Percentiles rank a stretch among this genome's conserved stretches.
phyloP scores from a whole-genome alignment of 129 eudicot species.

The Centrapalus pauciflorus region DNA sequence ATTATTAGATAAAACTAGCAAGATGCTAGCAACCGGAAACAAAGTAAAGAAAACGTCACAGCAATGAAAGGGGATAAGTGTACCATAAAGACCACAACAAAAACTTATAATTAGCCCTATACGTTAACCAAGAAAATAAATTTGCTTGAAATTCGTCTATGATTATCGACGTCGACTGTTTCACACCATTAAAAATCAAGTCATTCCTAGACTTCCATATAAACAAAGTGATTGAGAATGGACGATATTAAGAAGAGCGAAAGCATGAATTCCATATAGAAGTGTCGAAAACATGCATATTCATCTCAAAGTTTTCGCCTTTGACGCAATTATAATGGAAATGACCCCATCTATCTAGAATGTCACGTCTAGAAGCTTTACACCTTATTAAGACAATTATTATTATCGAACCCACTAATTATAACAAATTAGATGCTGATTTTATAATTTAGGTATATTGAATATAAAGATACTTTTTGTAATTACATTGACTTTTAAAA shows the following conservation, averaged over 20 bases:
- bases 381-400: background rate
- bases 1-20: too few relatives aligned
- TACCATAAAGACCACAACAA: too few relatives aligned
- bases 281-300: background rate
- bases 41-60: too few relatives aligned
- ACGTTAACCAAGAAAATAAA: background rate
- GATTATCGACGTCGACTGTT: too few relatives aligned
- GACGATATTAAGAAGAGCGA: background rate
- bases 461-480: background rate
- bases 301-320: background rate
- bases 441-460: background rate
- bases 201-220: too few relatives aligned
- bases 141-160: too few relatives aligned
- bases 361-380: constrained; percentile 2
- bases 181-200: too few relatives aligned
- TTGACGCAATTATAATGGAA: background rate
- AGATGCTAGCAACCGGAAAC: too few relatives aligned
- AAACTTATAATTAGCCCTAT: too few relatives aligned
- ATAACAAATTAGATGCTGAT: background rate
- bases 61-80: too few relatives aligned
- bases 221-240: too few relatives aligned
- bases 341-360: constrained; percentile 16
- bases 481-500: too few relatives aligned
- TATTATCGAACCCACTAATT: background rate
- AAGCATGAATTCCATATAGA: background rate